Evolutionary conservation across 495 filamentous ascomycete species (phyloP).

Genomic region (Neurospora sp.): DNA sequence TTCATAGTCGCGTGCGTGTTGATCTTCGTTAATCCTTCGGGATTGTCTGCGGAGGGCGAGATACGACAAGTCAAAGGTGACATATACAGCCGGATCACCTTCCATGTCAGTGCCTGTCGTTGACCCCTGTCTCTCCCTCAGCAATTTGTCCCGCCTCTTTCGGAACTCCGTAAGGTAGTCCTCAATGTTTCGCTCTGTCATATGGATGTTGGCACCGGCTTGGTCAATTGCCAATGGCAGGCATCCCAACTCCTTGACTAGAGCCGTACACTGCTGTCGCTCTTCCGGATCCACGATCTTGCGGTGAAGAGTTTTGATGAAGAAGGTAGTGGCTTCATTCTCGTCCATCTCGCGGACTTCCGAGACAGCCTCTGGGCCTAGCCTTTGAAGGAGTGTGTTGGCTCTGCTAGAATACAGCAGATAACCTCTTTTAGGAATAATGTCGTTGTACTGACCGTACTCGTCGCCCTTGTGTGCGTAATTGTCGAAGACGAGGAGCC

Average conservation of each 20-base stretch:
- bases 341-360: background rate
- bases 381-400: background rate
- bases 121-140: no score
- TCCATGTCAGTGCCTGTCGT: background rate
- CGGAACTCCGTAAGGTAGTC: no score
- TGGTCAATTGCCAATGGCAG: background rate
- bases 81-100: background rate
- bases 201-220: no score
- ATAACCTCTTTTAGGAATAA: background rate
- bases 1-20: background rate
- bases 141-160: no score
- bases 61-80: background rate
- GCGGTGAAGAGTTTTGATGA: background rate
- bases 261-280: background rate
- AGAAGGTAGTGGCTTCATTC: background rate
- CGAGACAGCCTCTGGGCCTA: background rate
- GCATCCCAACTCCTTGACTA: background rate
- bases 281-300: background rate
- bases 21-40: background rate
- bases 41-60: background rate
- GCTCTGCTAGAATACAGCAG: background rate
- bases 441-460: background rate
- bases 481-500: conserved; percentile 7
- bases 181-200: no score
- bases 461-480: background rate